A percentile compares a stretch with the other conserved stretches of the same genome.
phyloP scores from a whole-genome alignment of 2,329 filamentous ascomycete species.

The Beauveria sp. region DNA sequence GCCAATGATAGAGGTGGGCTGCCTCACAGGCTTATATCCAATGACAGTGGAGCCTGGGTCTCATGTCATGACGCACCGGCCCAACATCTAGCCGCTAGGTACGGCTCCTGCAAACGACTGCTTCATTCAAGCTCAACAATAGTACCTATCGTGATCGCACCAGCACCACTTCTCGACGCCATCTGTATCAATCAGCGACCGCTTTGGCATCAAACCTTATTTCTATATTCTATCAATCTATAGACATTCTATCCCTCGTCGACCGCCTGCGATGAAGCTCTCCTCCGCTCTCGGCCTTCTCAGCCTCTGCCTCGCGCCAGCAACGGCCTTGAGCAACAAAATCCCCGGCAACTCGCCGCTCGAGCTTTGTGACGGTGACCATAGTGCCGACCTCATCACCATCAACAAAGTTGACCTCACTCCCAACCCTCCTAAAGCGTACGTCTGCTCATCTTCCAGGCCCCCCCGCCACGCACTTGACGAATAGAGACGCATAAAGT shows the following conservation, averaged over 20 bases:
- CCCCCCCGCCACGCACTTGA: neutral
- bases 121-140: neutral
- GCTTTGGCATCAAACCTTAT: neutral
- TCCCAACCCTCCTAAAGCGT: constrained; percentile 86
- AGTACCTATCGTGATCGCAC: neutral
- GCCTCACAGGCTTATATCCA: constrained; percentile 11
- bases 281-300: constrained; percentile 37
- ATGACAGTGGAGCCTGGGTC: constrained; percentile 22
- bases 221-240: neutral
- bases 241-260: neutral
- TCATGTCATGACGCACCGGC: constrained; percentile 32
- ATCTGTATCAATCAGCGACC: neutral
- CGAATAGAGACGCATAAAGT: neutral
- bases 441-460: constrained; percentile 31
- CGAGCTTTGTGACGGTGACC: constrained; percentile 62
- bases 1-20: neutral
- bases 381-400: constrained; percentile 59
- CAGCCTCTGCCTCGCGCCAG: constrained; percentile 37
- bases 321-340: constrained; percentile 42
- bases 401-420: constrained; percentile 73
- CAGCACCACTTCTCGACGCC: neutral
- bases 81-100: constrained; percentile 5
- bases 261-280: constrained; percentile 25
- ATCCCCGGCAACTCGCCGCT: constrained; percentile 84
- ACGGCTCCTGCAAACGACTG: neutral